Conservation (phyloP, 1,139 yeast genomes). For the Arxiozyma heterogenica region DNA sequence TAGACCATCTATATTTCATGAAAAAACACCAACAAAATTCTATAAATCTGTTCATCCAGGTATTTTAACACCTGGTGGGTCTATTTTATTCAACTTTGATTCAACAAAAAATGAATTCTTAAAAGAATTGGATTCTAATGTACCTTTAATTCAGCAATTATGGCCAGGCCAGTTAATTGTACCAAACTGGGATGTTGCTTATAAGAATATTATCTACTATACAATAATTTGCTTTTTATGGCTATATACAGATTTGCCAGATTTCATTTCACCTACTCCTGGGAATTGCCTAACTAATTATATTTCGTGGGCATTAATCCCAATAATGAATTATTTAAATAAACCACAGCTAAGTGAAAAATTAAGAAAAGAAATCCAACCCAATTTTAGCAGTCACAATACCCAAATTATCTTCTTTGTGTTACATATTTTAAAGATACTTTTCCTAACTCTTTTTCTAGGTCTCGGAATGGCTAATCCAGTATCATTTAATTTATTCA, state of each 20-base stretch:
- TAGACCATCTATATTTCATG: conserved; percentile 73
- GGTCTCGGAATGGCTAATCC: conserved; percentile 77
- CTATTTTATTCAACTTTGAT: conserved; percentile 54
- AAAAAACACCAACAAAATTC: conserved; percentile 55
- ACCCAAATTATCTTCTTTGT: conserved; percentile 62
- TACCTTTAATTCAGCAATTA: conserved; percentile 46
- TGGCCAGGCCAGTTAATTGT: conserved; percentile 89
- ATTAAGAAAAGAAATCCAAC: conserved; percentile 41
- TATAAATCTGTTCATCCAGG: conserved; percentile 70
- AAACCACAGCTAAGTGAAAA: conserved; percentile 36
- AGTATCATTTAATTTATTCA: conserved; percentile 39
- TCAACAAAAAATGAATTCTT: conserved; percentile 42
- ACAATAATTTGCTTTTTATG: conserved; percentile 38
- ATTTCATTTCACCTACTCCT: conserved; percentile 80
- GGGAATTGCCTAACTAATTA: conserved; percentile 72
- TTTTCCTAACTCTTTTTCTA: conserved; percentile 48
- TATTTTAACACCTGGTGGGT: conserved; percentile 72
- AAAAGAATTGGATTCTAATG: conserved; percentile 38
- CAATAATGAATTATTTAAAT: conserved; percentile 32
- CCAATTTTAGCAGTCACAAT: conserved; percentile 32
- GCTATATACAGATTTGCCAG: conserved; percentile 92
- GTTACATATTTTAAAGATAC: conserved; percentile 57
- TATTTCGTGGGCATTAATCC: conserved; percentile 34
- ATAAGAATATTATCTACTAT: conserved; percentile 40
- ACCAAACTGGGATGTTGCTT: conserved; percentile 66